phyloP scores from a whole-genome alignment of 305 asterid species.

The Rubia tinctorum region DNA sequence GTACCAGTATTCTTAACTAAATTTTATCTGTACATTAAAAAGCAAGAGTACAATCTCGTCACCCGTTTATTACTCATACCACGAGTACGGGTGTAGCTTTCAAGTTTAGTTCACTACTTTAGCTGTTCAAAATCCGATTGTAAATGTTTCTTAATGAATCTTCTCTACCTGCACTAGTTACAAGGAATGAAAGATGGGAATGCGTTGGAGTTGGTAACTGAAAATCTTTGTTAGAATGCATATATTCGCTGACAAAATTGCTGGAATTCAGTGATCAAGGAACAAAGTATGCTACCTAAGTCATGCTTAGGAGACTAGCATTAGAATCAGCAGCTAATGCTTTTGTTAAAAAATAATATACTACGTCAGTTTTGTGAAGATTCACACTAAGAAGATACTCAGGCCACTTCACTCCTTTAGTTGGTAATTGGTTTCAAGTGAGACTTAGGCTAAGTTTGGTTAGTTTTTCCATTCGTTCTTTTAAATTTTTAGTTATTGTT shows the following conservation, averaged over 20 bases:
- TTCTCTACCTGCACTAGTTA: background rate
- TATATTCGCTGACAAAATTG: background rate
- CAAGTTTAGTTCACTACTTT: background rate
- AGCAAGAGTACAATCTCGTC: background rate
- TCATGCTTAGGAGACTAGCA: background rate
- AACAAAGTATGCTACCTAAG: background rate
- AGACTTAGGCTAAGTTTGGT: background rate
- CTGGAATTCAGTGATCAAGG: background rate
- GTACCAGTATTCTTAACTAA: background rate
- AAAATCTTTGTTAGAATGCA: background rate
- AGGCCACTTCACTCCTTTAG: background rate
- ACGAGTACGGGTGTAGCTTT: background rate
- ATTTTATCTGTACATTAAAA: background rate
- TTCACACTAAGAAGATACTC: background rate
- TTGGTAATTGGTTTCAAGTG: background rate
- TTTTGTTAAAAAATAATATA: background rate
- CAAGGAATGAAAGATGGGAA: background rate
- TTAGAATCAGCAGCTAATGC: background rate
- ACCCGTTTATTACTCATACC: background rate
- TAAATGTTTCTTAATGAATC: background rate
- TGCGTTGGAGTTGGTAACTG: background rate
- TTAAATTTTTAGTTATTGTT: too few relatives aligned
- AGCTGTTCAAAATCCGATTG: background rate
- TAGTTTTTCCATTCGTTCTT: background rate
- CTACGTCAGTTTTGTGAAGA: background rate